phyloP scores from a whole-genome alignment of 2,329 filamentous ascomycete genomes.

The Aspergillus uvarum region DNA sequence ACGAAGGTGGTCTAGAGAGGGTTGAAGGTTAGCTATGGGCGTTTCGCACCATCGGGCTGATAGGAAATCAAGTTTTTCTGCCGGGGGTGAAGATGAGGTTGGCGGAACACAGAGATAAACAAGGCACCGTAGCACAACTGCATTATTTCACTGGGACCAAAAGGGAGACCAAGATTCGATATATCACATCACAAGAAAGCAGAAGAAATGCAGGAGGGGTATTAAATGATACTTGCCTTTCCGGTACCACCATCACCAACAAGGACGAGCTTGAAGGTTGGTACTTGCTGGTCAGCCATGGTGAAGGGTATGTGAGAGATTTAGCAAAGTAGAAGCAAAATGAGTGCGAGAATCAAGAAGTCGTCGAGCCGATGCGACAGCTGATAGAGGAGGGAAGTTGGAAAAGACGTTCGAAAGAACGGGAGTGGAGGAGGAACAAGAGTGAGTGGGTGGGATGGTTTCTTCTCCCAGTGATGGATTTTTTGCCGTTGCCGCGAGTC shows the following conservation, averaged over 20 bases:
- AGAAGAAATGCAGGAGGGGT: background rate
- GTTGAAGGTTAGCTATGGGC: constrained; percentile 13
- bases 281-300: constrained; percentile 65
- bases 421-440: constrained; percentile 28
- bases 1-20: constrained; percentile 88
- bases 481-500: constrained; percentile 28
- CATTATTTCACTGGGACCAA: background rate
- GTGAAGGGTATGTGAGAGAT: constrained; percentile 25
- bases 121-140: constrained; percentile 7
- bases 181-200: background rate
- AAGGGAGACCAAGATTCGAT: background rate
- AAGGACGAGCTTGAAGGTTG: constrained; percentile 99
- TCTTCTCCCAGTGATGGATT: constrained; percentile 30
- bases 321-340: constrained; percentile 2
- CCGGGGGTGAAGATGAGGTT: constrained; percentile 23
- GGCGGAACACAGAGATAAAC: constrained; percentile 21
- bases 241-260: constrained; percentile 99
- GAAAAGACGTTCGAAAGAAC: constrained; percentile 20
- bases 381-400: constrained; percentile 13
- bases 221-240: constrained; percentile 68
- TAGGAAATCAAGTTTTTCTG: constrained; percentile 27
- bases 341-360: constrained; percentile 18
- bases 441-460: constrained; percentile 29
- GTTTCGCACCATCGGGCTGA: constrained; percentile 12
- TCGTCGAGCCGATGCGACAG: constrained; percentile 26